These are phyloP conservation scores for Oenanthe javanica DNA, from an alignment of 140 eudicot genomes.

Conservation along the genomic window DNA sequence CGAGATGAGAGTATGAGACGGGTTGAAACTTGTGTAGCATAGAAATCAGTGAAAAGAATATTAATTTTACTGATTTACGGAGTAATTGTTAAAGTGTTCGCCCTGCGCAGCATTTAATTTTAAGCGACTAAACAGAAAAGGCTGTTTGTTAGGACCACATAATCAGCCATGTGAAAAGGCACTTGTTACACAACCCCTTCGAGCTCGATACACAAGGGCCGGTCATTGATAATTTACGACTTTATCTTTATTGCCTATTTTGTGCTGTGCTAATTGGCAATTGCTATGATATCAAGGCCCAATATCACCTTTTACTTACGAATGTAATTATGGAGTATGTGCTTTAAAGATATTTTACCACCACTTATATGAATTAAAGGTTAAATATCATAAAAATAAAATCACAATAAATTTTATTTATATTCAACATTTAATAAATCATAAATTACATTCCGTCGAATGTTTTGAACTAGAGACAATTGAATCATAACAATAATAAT, in stretches of 20 bases:
- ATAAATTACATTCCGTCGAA: no score
- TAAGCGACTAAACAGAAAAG: neutral
- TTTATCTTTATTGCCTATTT: neutral
- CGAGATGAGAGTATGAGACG: neutral
- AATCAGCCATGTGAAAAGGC: neutral
- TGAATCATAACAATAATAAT: no score
- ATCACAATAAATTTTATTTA: no score
- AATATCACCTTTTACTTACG: neutral
- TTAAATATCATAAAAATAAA: no score
- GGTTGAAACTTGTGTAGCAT: neutral
- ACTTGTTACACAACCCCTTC: no score
- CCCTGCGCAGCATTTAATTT: neutral
- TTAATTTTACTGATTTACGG: neutral
- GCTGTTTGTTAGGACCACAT: neutral
- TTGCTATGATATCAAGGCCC: neutral
- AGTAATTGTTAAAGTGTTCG: no score
- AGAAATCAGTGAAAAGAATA: neutral
- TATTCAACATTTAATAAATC: no score
- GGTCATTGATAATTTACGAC: neutral
- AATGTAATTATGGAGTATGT: no score
- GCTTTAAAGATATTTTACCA: no score
- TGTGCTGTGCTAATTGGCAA: neutral
- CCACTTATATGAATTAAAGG: no score
- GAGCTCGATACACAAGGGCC: neutral
- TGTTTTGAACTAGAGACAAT: no score